phyloP scores from a whole-genome alignment of 305 asterid species.

The Fraxinus baroniana region DNA sequence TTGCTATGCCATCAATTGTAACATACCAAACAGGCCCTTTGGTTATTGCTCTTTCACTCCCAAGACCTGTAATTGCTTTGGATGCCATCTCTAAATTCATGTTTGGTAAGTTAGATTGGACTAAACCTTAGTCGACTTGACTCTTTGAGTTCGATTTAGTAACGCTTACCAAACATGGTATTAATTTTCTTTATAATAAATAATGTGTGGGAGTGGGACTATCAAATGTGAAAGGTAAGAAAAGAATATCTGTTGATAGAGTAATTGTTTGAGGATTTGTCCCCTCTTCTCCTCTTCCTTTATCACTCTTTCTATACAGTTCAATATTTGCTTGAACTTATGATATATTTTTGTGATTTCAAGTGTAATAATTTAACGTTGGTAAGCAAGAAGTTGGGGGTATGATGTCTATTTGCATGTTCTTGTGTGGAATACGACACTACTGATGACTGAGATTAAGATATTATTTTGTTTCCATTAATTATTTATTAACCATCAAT shows the following conservation, averaged over 20 bases:
- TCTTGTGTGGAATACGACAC: not conserved
- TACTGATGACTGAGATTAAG: not conserved
- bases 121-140: not conserved
- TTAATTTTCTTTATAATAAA: not conserved
- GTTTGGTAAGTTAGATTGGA: not conserved
- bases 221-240: slow-evolving; percentile 14
- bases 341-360: not conserved
- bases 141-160: not conserved
- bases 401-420: not conserved
- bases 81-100: slow-evolving; percentile 64
- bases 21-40: slow-evolving; percentile 97
- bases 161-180: not conserved
- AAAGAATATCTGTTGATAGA: slow-evolving; percentile 10
- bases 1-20: slow-evolving; percentile 96
- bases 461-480: not conserved
- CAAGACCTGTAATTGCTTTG: slow-evolving; percentile 91
- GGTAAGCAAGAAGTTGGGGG: not conserved
- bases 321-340: not conserved
- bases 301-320: not conserved
- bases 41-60: slow-evolving; percentile 97
- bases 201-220: not conserved
- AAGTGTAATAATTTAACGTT: not conserved
- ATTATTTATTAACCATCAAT: not conserved
- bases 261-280: slow-evolving; percentile 9
- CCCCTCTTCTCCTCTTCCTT: not conserved